Evolutionary conservation across 1,284 basidiomycete genomes (phyloP).

Genomic region (Calocybe gambosa): DNA sequence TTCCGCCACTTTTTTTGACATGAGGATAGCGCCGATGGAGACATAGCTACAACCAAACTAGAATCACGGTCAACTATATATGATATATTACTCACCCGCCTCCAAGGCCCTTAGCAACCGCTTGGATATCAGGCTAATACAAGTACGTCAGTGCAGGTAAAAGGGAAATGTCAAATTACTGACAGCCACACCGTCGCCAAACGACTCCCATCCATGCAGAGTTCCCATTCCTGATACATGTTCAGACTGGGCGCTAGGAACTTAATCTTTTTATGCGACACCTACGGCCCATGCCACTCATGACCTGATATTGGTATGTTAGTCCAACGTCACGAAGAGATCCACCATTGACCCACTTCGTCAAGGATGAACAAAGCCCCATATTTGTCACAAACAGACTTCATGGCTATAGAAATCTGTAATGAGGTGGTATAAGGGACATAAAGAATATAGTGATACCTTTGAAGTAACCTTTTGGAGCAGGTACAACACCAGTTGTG

Average conservation of each 20-base stretch:
- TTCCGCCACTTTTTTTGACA: constrained; percentile 65
- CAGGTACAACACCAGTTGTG: constrained; percentile 66
- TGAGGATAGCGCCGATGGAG: constrained; percentile 75
- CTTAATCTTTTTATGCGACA: constrained; percentile 9
- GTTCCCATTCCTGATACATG: constrained; percentile 68
- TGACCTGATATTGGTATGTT: constrained; percentile 24
- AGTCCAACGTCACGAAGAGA: neutral
- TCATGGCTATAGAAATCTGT: constrained; percentile 50
- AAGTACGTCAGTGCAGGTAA: constrained; percentile 1
- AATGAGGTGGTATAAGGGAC: neutral
- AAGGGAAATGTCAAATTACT: constrained; percentile 10
- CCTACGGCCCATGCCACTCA: constrained; percentile 82
- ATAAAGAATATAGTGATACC: constrained; percentile 17
- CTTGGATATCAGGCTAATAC: constrained; percentile 69
- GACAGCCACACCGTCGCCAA: constrained; percentile 62
- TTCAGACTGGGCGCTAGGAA: neutral
- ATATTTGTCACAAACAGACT: constrained; percentile 81
- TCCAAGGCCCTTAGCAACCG: constrained; percentile 80
- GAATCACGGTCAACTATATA: neutral
- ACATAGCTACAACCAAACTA: constrained; percentile 50
- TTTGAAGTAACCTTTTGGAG: constrained; percentile 76
- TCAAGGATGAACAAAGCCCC: constrained; percentile 84
- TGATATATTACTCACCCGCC: constrained; percentile 54
- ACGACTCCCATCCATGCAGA: constrained; percentile 79
- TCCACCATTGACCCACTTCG: constrained; percentile 37